These are phyloP conservation scores for Canavalia ensiformis DNA, from an alignment of 306 rosid genomes.

Conservation along the genomic window DNA sequence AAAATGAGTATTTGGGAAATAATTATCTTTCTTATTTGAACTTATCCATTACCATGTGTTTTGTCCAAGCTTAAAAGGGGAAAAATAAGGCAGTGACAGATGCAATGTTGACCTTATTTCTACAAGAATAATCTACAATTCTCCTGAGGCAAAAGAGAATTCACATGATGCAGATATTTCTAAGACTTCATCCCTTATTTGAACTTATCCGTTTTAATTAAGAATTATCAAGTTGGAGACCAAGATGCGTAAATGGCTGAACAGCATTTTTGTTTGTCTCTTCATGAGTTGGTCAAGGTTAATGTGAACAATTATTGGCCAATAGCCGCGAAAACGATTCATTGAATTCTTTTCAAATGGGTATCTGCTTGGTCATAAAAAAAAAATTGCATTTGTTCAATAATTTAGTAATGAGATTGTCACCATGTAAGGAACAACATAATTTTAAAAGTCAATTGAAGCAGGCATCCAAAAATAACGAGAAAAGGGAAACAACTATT, in stretches of 20 bases:
- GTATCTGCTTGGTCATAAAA: constrained; percentile 32
- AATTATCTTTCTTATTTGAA: background rate
- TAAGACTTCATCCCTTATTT: background rate
- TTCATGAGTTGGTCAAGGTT: constrained; percentile 31
- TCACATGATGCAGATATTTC: constrained; percentile 47
- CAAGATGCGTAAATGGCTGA: constrained; percentile 14
- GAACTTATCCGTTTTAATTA: constrained; percentile 32
- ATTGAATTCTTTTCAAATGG: constrained; percentile 38
- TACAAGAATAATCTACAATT: constrained; percentile 20
- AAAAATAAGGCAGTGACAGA: background rate
- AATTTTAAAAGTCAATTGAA: constrained; percentile 7
- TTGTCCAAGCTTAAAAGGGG: background rate
- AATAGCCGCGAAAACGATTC: constrained; percentile 31
- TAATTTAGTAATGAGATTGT: constrained; percentile 40
- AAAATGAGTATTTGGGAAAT: background rate
- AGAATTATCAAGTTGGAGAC: constrained; percentile 26
- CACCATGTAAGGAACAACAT: constrained; percentile 49
- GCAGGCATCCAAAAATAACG: background rate
- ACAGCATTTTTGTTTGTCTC: constrained; percentile 21
- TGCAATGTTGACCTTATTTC: constrained; percentile 26
- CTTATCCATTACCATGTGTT: background rate
- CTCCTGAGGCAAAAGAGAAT: constrained; percentile 21
- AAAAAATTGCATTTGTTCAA: background rate
- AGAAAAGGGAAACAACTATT: background rate
- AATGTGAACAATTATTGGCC: constrained; percentile 34